A percentile compares a stretch with the other conserved stretches of the same genome.
phyloP scores from a whole-genome alignment of 2,329 filamentous ascomycete species.

The Alternaria solani region DNA sequence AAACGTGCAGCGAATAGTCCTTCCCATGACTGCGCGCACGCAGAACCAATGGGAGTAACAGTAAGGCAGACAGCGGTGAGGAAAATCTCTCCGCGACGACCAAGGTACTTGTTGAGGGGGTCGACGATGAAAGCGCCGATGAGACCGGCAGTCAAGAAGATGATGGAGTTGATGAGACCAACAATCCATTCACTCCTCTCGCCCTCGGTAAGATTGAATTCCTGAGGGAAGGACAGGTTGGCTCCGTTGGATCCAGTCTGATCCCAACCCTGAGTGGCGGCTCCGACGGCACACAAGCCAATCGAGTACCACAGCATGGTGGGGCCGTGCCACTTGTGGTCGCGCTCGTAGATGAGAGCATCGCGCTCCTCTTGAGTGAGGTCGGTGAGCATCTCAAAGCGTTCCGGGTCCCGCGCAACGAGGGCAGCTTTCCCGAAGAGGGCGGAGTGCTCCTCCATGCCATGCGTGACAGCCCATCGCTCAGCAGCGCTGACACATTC shows the following conservation, averaged over 20 bases:
- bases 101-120: slow-evolving; percentile 50
- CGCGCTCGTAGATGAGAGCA: slow-evolving; percentile 67
- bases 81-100: slow-evolving; percentile 50
- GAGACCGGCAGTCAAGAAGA: slow-evolving; percentile 51
- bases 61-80: slow-evolving; percentile 47
- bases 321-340: slow-evolving; percentile 70
- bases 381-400: slow-evolving; percentile 68
- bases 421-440: slow-evolving; percentile 74
- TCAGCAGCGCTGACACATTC: slow-evolving; percentile 64
- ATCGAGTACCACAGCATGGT: slow-evolving; percentile 71
- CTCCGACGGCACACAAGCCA: slow-evolving; percentile 71
- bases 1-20: slow-evolving; percentile 47
- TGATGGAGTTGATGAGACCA: slow-evolving; percentile 48
- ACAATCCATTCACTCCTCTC: slow-evolving; percentile 43
- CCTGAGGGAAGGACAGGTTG: slow-evolving; percentile 67
- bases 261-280: slow-evolving; percentile 73
- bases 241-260: slow-evolving; percentile 65
- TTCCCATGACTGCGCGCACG: slow-evolving; percentile 48
- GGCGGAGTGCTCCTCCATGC: slow-evolving; percentile 65
- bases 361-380: slow-evolving; percentile 68
- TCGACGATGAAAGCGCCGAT: slow-evolving; percentile 41
- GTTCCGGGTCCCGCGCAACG: slow-evolving; percentile 73
- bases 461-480: slow-evolving; percentile 68
- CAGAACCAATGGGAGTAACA: slow-evolving; percentile 50
- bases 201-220: slow-evolving; percentile 58